A percentile compares a stretch with the other conserved stretches of the same genome.
Evolutionary conservation across 495 filamentous ascomycete species (phyloP).

Genomic region (Pyrenula aspistea): DNA sequence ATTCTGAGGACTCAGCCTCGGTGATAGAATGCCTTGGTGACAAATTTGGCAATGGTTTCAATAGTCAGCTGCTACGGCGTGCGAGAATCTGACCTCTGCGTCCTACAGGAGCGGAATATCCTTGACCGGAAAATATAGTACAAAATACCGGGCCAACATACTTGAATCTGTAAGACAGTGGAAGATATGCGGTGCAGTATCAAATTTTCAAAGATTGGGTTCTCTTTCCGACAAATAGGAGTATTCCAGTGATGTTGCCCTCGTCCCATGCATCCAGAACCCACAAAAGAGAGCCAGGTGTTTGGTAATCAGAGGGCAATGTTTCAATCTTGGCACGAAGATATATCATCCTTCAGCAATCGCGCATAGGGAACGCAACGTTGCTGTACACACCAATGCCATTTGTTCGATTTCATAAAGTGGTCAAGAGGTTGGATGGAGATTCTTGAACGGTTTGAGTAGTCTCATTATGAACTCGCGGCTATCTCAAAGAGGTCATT

Average conservation of each 20-base stretch:
- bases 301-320: constrained; percentile 83
- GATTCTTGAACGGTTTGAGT: background rate
- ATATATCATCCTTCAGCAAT: constrained; percentile 88
- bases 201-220: too few species aligned
- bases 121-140: too few species aligned
- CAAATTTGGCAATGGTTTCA: too few species aligned
- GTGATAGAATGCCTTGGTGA: too few species aligned
- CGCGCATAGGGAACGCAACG: constrained; percentile 62
- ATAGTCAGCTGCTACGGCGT: too few species aligned
- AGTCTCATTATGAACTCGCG: background rate
- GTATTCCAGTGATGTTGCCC: constrained; percentile 44
- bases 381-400: constrained; percentile 99
- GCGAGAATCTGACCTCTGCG: too few species aligned
- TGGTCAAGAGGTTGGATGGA: background rate
- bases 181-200: too few species aligned
- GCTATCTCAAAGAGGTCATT: background rate
- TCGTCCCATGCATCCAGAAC: constrained; percentile 77
- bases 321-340: constrained; percentile 83
- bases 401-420: constrained; percentile 8
- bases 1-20: too few species aligned
- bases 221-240: too few species aligned
- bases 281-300: constrained; percentile 51
- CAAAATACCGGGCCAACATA: too few species aligned
- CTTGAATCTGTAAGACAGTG: too few species aligned
- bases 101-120: too few species aligned